A percentile compares a stretch with the other conserved stretches of the same genome.
Evolutionary conservation across 192 early-diverging fungal species (phyloP).

Genomic region (Mortierella antarctica): DNA sequence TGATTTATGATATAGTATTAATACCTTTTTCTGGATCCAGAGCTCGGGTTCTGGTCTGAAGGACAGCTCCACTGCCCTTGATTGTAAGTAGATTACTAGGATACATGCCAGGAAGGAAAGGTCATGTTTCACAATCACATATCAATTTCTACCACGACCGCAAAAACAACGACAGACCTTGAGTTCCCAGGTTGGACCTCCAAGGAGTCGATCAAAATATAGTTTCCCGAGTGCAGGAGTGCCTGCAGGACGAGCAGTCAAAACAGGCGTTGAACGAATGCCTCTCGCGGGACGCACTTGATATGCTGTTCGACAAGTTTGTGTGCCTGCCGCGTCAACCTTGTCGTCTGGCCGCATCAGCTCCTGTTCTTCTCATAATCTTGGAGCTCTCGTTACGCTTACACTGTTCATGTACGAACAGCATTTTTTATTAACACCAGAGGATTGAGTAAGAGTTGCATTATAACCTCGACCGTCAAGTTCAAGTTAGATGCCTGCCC

Average conservation of each 20-base stretch:
- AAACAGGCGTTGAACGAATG: constrained; percentile 20
- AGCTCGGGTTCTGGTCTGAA: constrained; percentile 36
- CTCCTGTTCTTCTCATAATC: no score
- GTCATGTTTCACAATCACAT: no score
- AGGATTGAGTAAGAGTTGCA: no score
- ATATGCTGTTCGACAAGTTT: constrained; percentile 24
- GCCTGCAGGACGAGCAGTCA: constrained; percentile 25
- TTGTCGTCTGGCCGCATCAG: no score
- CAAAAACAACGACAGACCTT: constrained; percentile 4
- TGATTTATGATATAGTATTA: no score
- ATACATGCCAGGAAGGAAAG: neutral
- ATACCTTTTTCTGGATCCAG: constrained; percentile 34
- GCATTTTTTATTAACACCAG: no score
- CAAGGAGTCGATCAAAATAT: constrained; percentile 11
- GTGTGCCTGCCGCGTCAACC: no score
- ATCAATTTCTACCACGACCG: constrained; percentile 5
- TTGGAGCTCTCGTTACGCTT: no score
- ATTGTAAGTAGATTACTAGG: constrained; percentile 5
- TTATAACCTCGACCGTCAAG: no score
- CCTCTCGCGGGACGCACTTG: constrained; percentile 18
- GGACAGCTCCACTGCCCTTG: constrained; percentile 20
- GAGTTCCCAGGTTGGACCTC: constrained; percentile 25
- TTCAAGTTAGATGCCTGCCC: no score
- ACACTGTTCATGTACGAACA: no score
- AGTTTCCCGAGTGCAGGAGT: constrained; percentile 19